These are phyloP conservation scores for Candida boidinii DNA, from an alignment of 805 yeast genomes.

Conservation along the genomic window DNA sequence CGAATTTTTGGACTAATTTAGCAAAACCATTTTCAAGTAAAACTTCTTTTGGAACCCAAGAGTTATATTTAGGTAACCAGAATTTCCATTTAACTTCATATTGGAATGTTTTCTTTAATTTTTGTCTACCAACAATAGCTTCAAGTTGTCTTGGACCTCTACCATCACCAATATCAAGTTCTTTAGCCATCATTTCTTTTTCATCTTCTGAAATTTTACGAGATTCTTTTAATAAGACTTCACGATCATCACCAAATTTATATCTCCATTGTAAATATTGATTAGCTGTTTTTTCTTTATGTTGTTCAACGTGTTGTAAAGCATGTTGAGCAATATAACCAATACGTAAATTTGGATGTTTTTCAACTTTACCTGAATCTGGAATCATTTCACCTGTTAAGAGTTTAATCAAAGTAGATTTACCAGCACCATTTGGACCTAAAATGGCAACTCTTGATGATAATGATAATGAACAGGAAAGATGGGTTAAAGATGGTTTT, in stretches of 20 bases:
- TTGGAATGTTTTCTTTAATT: conserved; percentile 92
- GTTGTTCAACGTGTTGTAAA: conserved; percentile 92
- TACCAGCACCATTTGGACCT: conserved; percentile 99
- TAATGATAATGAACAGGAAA: conserved; percentile 83
- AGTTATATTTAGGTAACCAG: conserved; percentile 88
- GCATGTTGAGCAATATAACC: conserved; percentile 99
- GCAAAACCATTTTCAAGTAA: conserved; percentile 79
- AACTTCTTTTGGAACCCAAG: conserved; percentile 85
- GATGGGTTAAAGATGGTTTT: conserved; percentile 71
- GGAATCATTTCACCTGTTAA: conserved; percentile 91
- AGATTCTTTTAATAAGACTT: conserved; percentile 86
- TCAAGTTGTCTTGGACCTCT: conserved; percentile 79
- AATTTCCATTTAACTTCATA: conserved; percentile 92
- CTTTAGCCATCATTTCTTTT: conserved; percentile 64
- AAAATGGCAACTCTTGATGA: conserved; percentile 96
- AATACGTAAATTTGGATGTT: conserved; percentile 95
- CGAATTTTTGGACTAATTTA: conserved; percentile 90
- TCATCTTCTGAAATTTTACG: conserved; percentile 70
- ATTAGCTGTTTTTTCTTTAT: conserved; percentile 95
- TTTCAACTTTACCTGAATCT: conserved; percentile 81
- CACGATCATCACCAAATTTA: conserved; percentile 96
- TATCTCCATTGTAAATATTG: conserved; percentile 98
- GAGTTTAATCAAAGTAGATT: conserved; percentile 88
- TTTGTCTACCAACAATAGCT: conserved; percentile 96
- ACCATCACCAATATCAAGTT: conserved; percentile 77